Percentiles rank a stretch among this genome's conserved stretches.
These are phyloP conservation scores for Fraxinus quadrangulata DNA, from an alignment of 257 asterid species.

Conservation along the genomic window DNA sequence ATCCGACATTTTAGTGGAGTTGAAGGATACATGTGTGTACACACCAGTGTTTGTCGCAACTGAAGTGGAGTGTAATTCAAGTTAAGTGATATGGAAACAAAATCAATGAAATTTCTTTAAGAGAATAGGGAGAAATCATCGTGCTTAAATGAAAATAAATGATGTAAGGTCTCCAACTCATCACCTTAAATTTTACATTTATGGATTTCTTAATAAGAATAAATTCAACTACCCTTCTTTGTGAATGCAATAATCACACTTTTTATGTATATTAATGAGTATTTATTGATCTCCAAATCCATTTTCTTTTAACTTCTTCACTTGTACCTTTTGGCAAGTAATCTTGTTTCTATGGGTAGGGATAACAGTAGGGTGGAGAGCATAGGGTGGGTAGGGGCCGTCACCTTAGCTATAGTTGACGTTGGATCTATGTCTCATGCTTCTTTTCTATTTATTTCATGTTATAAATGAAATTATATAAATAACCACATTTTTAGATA, in stretches of 20 bases:
- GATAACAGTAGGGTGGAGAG: slow-evolving; percentile 25
- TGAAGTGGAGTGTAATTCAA: neutral
- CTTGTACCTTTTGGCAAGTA: neutral
- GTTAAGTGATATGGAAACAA: neutral
- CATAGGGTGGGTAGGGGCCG: slow-evolving; percentile 37
- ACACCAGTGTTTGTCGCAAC: too few relatives aligned
- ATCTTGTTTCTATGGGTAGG: neutral
- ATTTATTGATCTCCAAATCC: slow-evolving; percentile 16
- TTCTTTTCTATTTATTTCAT: too few relatives aligned
- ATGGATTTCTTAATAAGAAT: slow-evolving; percentile 25
- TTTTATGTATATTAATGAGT: neutral
- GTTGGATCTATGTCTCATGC: too few relatives aligned
- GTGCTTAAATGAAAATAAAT: neutral
- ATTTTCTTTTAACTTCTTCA: neutral
- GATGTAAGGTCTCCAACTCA: neutral
- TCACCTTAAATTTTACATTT: neutral
- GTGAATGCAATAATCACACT: neutral
- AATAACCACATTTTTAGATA: too few relatives aligned
- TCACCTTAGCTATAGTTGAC: slow-evolving; percentile 25
- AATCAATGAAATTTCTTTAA: neutral
- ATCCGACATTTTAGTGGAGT: too few relatives aligned
- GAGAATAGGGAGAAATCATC: too few relatives aligned
- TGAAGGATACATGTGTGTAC: too few relatives aligned
- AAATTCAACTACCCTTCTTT: neutral
- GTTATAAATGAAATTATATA: too few relatives aligned